Base-by-base conservation (phyloP, 345 rosid genomes). In the Camelina neglecta region DNA sequence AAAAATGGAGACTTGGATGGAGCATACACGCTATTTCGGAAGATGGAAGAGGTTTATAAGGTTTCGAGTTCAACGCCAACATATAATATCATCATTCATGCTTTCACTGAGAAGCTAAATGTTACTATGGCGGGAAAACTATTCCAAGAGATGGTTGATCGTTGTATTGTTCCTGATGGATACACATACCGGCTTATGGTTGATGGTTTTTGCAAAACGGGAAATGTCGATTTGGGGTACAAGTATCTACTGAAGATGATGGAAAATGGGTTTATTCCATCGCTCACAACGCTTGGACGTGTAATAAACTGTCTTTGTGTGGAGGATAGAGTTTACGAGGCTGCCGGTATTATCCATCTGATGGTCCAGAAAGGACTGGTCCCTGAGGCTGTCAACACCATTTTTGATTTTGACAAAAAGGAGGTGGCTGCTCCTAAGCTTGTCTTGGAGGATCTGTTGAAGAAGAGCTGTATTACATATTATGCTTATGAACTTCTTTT, bases 401-500 rank as follows among this genome's bases (percentile, higher is more conserved):
- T 92, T 73, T 90, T 86, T 65, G 96, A 92, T 63, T 81, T 89
- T 64, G 88, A 88, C 66, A 94, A 92, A 75, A 92, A 65, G 83
- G 88, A 78, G 62, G 83, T 88, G 64, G 97, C 95, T 16, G 92
- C 98, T 49, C 98, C 96, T 26, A 92, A 94, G 89, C 90, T 92
- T 73, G 82, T 90, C 49, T 86, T 92, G 80, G 98, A 94, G 79
- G 91, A 92, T 76, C 81, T 92, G 79, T 82, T 94, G 89, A 94
- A 85, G 85, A 89, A 86, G 79, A 82, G 92, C 72, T 79, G 83
- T 68, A 86, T 94, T 83, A 92, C 92, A 24, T 92, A 92, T 72
- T 88, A 80, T 80, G 85, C 97, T 4, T 92, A 92, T 8, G 92
- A 92, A 76, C 93, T 92, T 76, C 87, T 94, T 12, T 87, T 85